Evolutionary conservation across 2,329 filamentous ascomycete genomes (phyloP).

Genomic region (Helotiales sp.): DNA sequence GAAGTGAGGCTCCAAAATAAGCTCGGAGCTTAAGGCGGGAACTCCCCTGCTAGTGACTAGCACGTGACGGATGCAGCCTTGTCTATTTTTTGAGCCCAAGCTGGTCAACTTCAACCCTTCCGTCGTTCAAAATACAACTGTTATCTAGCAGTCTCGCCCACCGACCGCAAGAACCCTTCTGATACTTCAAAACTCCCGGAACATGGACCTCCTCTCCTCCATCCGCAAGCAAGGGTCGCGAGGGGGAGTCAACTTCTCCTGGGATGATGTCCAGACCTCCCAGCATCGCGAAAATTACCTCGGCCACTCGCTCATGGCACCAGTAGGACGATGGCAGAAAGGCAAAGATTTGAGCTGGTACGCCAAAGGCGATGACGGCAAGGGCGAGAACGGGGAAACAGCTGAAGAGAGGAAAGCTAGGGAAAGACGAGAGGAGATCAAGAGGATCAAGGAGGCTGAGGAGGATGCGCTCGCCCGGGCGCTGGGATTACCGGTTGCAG

Average conservation of each 20-base stretch:
- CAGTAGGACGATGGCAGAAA: slow-evolving; percentile 76
- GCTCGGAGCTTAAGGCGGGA: slow-evolving; percentile 4
- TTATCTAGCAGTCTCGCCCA: neutral
- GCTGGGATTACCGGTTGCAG: slow-evolving; percentile 76
- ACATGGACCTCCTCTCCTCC: slow-evolving; percentile 91
- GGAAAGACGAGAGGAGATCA: slow-evolving; percentile 76
- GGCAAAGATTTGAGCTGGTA: slow-evolving; percentile 68
- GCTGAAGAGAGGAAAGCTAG: slow-evolving; percentile 62
- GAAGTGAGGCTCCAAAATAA: neutral
- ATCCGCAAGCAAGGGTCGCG: slow-evolving; percentile 90
- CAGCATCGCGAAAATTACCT: slow-evolving; percentile 86
- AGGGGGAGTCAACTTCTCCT: slow-evolving; percentile 94
- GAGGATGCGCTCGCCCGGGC: slow-evolving; percentile 87
- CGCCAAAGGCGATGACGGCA: slow-evolving; percentile 58
- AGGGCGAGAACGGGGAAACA: slow-evolving; percentile 59
- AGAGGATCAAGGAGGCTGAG: slow-evolving; percentile 85
- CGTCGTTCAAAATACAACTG: neutral
- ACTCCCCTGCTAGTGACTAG: neutral
- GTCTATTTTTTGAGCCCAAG: neutral
- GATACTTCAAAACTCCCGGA: neutral
- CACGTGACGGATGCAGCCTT: neutral
- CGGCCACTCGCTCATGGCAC: slow-evolving; percentile 75
- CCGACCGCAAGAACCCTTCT: no score
- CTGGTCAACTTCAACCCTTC: neutral
- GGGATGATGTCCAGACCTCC: slow-evolving; percentile 92